Percentiles rank a stretch among this genome's conserved stretches.
Conservation (phyloP, 345 rosid species). For the Eucalyptus pumila region DNA sequence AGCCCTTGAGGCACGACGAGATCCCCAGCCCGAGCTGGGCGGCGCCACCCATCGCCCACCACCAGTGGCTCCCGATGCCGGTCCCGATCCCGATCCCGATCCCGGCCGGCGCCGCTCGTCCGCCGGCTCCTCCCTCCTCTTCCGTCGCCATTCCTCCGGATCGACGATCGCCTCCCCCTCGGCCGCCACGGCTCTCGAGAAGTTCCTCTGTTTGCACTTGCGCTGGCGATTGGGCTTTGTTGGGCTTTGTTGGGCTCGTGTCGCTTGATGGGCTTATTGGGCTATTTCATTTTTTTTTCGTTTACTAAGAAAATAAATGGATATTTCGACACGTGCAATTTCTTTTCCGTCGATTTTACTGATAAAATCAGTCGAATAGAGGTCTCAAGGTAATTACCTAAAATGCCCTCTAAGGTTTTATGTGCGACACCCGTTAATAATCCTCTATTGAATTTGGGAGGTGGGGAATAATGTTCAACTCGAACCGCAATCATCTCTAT, state of each 20-base stretch:
- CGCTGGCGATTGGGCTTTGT: background rate
- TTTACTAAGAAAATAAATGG: background rate
- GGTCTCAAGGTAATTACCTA: background rate
- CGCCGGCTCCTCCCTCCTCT: background rate
- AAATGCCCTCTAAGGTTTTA: background rate
- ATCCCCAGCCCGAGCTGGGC: slow-evolving; percentile 36
- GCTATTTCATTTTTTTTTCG: background rate
- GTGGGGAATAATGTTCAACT: accelerated
- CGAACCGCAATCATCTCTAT: accelerated
- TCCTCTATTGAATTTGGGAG: background rate
- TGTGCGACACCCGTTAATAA: background rate
- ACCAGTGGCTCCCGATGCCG: slow-evolving; percentile 1
- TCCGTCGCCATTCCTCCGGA: background rate
- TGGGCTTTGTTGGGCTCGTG: background rate
- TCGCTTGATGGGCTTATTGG: background rate
- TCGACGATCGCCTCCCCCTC: background rate
- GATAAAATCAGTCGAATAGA: accelerated
- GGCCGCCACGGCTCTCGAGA: background rate
- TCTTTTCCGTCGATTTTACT: accelerated
- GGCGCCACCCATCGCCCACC: slow-evolving; percentile 34
- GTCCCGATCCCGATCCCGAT: background rate
- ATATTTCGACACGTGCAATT: background rate
- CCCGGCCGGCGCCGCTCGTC: background rate
- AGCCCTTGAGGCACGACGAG: slow-evolving; percentile 31
- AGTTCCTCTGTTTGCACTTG: background rate